Conservation (phyloP, 306 rosid genomes). For the Fagus crenata region DNA sequence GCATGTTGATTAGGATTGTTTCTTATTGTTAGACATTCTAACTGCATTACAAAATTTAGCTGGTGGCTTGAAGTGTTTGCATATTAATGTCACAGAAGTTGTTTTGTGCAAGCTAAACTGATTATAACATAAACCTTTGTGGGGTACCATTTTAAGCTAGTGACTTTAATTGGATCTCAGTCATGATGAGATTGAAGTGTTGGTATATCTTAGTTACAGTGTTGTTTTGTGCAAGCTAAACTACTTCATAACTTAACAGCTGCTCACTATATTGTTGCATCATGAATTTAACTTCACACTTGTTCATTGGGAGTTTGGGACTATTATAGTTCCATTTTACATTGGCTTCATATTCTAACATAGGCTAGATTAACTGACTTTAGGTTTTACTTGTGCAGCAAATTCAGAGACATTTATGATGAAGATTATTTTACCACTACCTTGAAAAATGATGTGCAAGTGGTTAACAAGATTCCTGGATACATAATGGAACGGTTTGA, state of each 20-base stretch:
- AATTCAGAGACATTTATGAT: slow-evolving; percentile 84
- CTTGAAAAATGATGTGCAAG: slow-evolving; percentile 77
- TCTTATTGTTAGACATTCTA: not conserved
- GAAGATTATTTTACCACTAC: slow-evolving; percentile 68
- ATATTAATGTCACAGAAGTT: not conserved
- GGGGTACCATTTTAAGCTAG: too few relatives aligned
- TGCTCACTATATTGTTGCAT: not conserved
- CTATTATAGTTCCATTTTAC: slow-evolving; percentile 9
- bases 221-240: not conserved
- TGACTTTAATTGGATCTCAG: too few relatives aligned
- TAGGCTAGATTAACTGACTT: slow-evolving; percentile 36
- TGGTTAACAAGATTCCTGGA: slow-evolving; percentile 79
- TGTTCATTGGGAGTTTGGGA: not conserved
- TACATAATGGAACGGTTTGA: slow-evolving; percentile 96
- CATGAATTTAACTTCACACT: slow-evolving; percentile 13
- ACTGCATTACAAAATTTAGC: not conserved
- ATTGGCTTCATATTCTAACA: slow-evolving; percentile 15
- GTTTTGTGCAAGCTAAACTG: not conserved
- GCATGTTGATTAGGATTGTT: not conserved
- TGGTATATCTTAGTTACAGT: not conserved
- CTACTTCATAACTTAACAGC: not conserved
- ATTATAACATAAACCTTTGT: not conserved
- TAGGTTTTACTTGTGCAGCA: slow-evolving; percentile 58
- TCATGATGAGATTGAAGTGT: not conserved
- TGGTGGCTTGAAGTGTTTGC: not conserved